These are phyloP conservation scores for Fusarium staphyleae DNA, from an alignment of 2,329 filamentous ascomycete genomes.

Conservation along the genomic window DNA sequence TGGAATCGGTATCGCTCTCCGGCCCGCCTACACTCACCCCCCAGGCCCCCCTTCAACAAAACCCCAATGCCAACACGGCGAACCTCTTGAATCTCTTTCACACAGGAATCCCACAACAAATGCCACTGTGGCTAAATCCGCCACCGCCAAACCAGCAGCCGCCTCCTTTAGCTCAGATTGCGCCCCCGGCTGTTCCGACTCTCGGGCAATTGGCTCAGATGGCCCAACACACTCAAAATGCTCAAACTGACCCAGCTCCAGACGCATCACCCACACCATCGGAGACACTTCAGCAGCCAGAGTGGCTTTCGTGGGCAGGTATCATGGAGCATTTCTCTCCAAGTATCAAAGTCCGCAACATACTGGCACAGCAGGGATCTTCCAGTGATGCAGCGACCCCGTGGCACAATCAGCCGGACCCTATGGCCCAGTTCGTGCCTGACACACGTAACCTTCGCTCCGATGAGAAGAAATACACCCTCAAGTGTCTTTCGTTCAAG, in stretches of 20 bases:
- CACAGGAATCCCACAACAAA: neutral
- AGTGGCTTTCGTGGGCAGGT: slow-evolving; percentile 50
- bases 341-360: slow-evolving; percentile 42
- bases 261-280: slow-evolving; percentile 5
- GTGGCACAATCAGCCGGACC: slow-evolving; percentile 9
- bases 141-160: neutral
- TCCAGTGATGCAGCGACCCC: neutral
- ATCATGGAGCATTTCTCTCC: slow-evolving; percentile 54
- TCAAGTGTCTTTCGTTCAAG: slow-evolving; percentile 57
- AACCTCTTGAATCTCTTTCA: slow-evolving; percentile 32
- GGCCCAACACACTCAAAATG: slow-evolving; percentile 3
- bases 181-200: neutral
- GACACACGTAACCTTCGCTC: slow-evolving; percentile 23
- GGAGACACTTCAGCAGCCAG: slow-evolving; percentile 40
- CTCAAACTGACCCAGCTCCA: neutral
- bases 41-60: slow-evolving; percentile 40
- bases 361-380: slow-evolving; percentile 17
- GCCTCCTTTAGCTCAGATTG: neutral
- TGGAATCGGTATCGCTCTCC: slow-evolving; percentile 71
- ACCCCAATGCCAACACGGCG: slow-evolving; percentile 11
- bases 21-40: slow-evolving; percentile 48
- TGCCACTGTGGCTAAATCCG: neutral
- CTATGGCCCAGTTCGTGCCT: slow-evolving; percentile 36
- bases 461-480: slow-evolving; percentile 42
- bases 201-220: slow-evolving; percentile 1